Evolutionary conservation across 2,329 filamentous ascomycete genomes (phyloP).

Genomic region (Zasmidium citrigriseum): DNA sequence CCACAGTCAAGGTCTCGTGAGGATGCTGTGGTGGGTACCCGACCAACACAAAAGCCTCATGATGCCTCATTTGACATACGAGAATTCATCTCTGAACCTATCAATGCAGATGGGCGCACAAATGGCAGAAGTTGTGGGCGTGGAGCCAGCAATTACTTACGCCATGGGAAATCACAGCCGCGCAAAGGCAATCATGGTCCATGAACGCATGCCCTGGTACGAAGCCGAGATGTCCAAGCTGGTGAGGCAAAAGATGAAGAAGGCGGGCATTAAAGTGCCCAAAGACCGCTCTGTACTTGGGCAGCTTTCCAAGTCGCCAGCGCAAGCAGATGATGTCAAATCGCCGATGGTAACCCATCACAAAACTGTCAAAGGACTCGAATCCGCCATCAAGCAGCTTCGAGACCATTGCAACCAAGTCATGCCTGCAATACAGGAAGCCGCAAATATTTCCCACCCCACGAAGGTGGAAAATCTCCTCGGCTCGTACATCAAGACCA

Average conservation of each 20-base stretch:
- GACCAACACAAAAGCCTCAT: slow-evolving; percentile 60
- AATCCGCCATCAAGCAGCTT: slow-evolving; percentile 7
- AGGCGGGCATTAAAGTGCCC: slow-evolving; percentile 8
- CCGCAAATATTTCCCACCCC: neutral
- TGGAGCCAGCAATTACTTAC: slow-evolving; percentile 4
- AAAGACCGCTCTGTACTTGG: neutral
- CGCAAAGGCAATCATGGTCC: neutral
- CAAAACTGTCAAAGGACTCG: slow-evolving; percentile 4
- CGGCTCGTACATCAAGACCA: neutral
- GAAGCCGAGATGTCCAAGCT: neutral
- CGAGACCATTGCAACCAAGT: no score
- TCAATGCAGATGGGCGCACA: slow-evolving; percentile 59
- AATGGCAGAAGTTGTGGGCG: slow-evolving; percentile 44
- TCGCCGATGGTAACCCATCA: slow-evolving; percentile 4
- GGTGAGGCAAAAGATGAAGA: slow-evolving; percentile 2
- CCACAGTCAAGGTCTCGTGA: slow-evolving; percentile 75
- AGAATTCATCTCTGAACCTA: neutral
- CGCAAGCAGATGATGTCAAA: neutral
- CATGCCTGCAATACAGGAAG: no score
- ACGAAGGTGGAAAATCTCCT: neutral
- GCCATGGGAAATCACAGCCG: neutral
- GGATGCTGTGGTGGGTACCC: slow-evolving; percentile 74
- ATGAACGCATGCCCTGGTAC: neutral
- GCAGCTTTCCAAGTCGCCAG: no score
- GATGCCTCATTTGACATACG: slow-evolving; percentile 54